Evolutionary conservation across 805 yeast genomes (phyloP).

Genomic region (Hemisphaericaspora nanyangensis): DNA sequence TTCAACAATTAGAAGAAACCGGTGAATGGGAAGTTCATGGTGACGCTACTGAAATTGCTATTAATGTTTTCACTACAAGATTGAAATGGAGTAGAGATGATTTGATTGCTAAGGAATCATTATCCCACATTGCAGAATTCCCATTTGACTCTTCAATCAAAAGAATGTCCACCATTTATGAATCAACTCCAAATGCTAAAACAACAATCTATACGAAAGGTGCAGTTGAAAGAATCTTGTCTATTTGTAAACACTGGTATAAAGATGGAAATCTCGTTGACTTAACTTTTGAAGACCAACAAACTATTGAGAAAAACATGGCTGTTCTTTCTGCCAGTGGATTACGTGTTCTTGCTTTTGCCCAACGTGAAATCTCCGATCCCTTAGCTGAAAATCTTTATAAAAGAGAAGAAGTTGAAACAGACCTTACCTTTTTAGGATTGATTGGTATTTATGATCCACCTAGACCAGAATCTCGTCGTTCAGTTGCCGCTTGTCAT

Average conservation of each 20-base stretch:
- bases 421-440: constrained; percentile 22
- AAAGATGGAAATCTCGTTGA: constrained; percentile 9
- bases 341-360: constrained; percentile 31
- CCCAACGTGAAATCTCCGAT: constrained; percentile 15
- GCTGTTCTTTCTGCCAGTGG: constrained; percentile 24
- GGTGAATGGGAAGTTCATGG: constrained; percentile 65
- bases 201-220: constrained; percentile 24
- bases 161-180: constrained; percentile 28
- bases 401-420: constrained; percentile 20
- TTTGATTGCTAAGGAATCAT: constrained; percentile 9
- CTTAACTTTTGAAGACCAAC: constrained; percentile 18
- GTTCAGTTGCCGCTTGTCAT: constrained; percentile 26
- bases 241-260: constrained; percentile 22
- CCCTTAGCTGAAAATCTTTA: constrained; percentile 4
- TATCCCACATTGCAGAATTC: constrained; percentile 21
- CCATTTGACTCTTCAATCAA: constrained; percentile 32
- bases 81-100: constrained; percentile 19
- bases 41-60: constrained; percentile 35
- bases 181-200: background rate
- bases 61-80: constrained; percentile 28
- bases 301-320: constrained; percentile 23
- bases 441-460: constrained; percentile 34
- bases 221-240: constrained; percentile 29
- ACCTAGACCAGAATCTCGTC: constrained; percentile 29
- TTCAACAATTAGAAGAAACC: constrained; percentile 42